Percentiles rank a stretch among this genome's conserved stretches.
Conservation (phyloP, 257 asterid species). For the Plantago major region DNA sequence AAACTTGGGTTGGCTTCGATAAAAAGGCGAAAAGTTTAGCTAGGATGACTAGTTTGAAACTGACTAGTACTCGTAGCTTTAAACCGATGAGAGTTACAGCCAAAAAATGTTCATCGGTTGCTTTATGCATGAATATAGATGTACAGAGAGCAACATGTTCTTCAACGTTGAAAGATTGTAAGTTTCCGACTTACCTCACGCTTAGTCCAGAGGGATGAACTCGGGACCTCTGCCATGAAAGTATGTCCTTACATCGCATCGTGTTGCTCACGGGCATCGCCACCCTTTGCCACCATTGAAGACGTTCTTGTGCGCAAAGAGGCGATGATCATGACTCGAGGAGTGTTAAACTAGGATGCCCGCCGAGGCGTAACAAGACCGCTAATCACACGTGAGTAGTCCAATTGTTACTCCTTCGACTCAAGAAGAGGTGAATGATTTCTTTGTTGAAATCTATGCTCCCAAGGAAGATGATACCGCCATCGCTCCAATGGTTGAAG, state of each 20-base stretch:
- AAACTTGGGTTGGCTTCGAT: conserved; percentile 23
- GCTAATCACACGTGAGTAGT: conserved; percentile 6
- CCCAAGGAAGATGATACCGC: conserved; percentile 24
- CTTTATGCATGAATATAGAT: conserved; percentile 32
- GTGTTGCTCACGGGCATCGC: conserved; percentile 83
- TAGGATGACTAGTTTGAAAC: conserved; percentile 36
- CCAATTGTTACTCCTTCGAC: conserved; percentile 16
- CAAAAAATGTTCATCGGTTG: conserved; percentile 36
- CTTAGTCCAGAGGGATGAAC: conserved; percentile 65
- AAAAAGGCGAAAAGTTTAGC: conserved; percentile 29
- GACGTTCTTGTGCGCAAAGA: conserved; percentile 56
- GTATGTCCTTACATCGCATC: conserved; percentile 70
- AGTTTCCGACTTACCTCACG: conserved; percentile 61
- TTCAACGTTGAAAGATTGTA: conserved; percentile 65
- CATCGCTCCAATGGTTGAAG: not conserved
- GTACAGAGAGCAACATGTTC: conserved; percentile 66
- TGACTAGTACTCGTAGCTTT: conserved; percentile 47
- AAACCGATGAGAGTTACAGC: conserved; percentile 45
- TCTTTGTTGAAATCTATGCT: conserved; percentile 49
- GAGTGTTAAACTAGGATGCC: conserved; percentile 42
- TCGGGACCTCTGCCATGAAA: conserved; percentile 59
- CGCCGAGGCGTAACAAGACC: conserved; percentile 36
- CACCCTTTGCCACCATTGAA: conserved; percentile 66
- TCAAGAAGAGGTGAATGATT: conserved; percentile 31
- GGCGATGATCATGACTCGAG: conserved; percentile 60